Evolutionary conservation across 2,329 filamentous ascomycete species (phyloP).

Genomic region (Incumbomyces lentus): DNA sequence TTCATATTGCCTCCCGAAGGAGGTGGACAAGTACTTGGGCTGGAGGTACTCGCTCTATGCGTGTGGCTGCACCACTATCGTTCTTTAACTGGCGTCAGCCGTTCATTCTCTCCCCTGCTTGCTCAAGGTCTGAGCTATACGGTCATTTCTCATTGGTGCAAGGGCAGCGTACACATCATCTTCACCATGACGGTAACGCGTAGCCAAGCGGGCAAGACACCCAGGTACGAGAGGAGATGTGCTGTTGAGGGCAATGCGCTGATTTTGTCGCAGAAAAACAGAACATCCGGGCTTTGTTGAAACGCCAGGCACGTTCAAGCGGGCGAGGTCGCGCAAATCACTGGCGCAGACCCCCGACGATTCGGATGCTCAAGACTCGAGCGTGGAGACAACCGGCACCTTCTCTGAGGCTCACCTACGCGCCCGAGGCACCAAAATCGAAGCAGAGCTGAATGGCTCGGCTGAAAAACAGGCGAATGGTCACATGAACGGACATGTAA

Average conservation of each 20-base stretch:
- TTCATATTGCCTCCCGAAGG: too few species aligned
- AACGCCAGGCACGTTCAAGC: slow-evolving; percentile 32
- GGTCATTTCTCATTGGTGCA: not conserved
- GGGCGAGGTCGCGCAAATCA: slow-evolving; percentile 15
- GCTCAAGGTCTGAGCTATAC: too few species aligned
- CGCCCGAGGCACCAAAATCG: not conserved
- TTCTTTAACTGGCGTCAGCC: not conserved
- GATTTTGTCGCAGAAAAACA: slow-evolving; percentile 35
- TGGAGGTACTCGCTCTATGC: too few species aligned
- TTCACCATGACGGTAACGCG: slow-evolving; percentile 37
- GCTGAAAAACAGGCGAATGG: not conserved
- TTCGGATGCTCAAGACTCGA: slow-evolving; percentile 11
- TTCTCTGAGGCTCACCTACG: not conserved
- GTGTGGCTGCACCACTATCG: not conserved
- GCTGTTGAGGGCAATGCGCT: slow-evolving; percentile 3
- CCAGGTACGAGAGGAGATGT: slow-evolving; percentile 33
- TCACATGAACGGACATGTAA: not conserved
- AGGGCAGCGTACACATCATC: slow-evolving; percentile 1
- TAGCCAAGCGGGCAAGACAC: slow-evolving; percentile 42
- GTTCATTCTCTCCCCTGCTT: slow-evolving; percentile 1
- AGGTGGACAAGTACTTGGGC: too few species aligned
- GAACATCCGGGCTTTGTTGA: slow-evolving; percentile 43
- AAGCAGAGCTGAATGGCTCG: not conserved
- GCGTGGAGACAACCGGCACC: not conserved
- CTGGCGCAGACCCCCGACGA: slow-evolving; percentile 9